Percentiles rank a stretch among this genome's conserved stretches.
These are phyloP conservation scores for Russula foetens DNA, from an alignment of 768 basidiomycete genomes.

Conservation along the genomic window DNA sequence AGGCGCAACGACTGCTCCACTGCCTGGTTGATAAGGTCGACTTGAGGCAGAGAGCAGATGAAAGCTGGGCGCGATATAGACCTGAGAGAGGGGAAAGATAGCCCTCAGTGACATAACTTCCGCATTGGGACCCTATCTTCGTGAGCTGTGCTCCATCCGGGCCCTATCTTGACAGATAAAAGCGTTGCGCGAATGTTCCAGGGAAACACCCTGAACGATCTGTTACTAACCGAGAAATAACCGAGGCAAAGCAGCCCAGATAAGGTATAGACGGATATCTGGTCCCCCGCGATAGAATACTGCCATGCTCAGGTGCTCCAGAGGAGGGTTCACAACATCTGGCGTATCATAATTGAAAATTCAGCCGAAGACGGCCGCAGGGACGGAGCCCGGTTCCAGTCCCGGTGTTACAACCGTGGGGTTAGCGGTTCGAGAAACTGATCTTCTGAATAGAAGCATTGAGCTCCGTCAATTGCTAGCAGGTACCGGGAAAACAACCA, in stretches of 20 bases:
- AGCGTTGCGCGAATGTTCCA: constrained; percentile 9
- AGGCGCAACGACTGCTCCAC: neutral
- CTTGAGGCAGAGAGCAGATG: neutral
- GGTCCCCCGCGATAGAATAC: neutral
- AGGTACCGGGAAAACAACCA: neutral
- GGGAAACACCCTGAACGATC: neutral
- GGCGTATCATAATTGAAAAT: neutral
- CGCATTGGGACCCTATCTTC: neutral
- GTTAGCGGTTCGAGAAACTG: neutral
- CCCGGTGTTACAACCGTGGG: neutral
- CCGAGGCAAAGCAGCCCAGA: constrained; percentile 1
- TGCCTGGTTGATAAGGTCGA: neutral
- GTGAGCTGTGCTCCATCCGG: neutral
- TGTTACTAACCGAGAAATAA: constrained; percentile 12
- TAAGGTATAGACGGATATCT: constrained; percentile 1
- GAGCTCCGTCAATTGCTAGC: neutral
- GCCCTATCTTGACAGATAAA: constrained; percentile 6
- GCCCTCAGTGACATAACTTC: neutral
- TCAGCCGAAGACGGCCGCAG: neutral
- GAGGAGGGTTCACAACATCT: neutral
- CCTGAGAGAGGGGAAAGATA: neutral
- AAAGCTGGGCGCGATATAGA: neutral
- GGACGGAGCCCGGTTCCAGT: neutral
- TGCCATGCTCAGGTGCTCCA: neutral
- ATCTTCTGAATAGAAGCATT: constrained; percentile 7